Base-by-base conservation (phyloP, 805 yeast species). In the Cyberlindnera xishuangbannaensis region DNA sequence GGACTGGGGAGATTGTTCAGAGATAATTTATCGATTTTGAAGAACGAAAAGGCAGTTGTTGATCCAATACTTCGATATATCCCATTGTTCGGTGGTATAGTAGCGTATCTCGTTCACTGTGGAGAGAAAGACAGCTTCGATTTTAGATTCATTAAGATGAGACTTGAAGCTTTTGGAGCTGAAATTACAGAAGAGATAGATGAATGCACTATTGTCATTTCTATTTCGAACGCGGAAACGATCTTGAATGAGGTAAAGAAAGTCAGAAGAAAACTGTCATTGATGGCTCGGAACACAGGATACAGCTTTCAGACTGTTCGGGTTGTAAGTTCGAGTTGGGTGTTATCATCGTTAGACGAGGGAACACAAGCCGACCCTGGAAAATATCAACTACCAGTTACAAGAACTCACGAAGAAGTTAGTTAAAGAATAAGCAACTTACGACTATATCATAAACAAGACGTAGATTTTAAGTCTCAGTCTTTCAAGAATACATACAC, bases 91-190 rank as follows among this genome's bases (percentile, higher is more conserved):
- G 27, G 46, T 7, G 58, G 54, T 4, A 46, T 67, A 12, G 46
- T 31, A 2, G 59, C 69, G 22, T 62, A 45, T 14, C 18, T 45
- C 34, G 40, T 73, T 2, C 45, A 57, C 1, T 21, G n/a, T 25
- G 34, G 27, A 4, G 37, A 41, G 19, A 19, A 13, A 12, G 39
- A 25, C 4, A 26, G 18, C 5, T 40, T 36, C 27, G 30, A 25
- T 31, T 35, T 18, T 30, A 36, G 15, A 31, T 38, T 25, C 20
- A 41, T 18, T 26, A 41, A 12, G 37, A 23, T 36, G 6, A 51
- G 56, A 18, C 58, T 71, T 12, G 58, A 61, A 20, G 47, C 54
- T 15, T 64, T 71, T 30, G 78, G 74, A 16, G 83, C 76, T 1
- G 56, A 52, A 3, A 28, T 62, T 4, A 48, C 63, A 1, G 39